phyloP scores from a whole-genome alignment of 805 yeast species.

The Millerago galiae region DNA sequence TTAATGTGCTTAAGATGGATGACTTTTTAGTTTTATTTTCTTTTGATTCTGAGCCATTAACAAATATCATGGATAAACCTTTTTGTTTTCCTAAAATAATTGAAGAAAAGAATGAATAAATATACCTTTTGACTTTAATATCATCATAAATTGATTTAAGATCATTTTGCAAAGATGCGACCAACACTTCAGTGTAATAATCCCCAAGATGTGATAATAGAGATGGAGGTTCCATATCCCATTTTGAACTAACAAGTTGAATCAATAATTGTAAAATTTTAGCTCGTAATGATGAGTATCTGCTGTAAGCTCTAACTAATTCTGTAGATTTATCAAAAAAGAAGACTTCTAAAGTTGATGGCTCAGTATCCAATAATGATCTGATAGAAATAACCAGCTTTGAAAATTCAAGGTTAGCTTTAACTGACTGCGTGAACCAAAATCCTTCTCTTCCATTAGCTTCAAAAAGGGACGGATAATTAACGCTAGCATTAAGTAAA shows the following conservation, averaged over 20 bases:
- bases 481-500: conserved; percentile 41
- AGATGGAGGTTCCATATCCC: conserved; percentile 66
- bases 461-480: conserved; percentile 30
- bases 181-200: conserved; percentile 50
- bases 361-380: conserved; percentile 37
- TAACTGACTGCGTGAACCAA: conserved; percentile 45
- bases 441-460: conserved; percentile 38
- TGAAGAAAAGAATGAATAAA: conserved; percentile 61
- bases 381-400: conserved; percentile 53
- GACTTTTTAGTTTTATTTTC: conserved; percentile 16
- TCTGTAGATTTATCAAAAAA: conserved; percentile 51
- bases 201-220: conserved; percentile 74
- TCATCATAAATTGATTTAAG: conserved; percentile 51
- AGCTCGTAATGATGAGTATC: conserved; percentile 40
- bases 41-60: conserved; percentile 43
- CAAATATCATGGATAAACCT: conserved; percentile 64
- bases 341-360: conserved; percentile 60
- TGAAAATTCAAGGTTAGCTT: conserved; percentile 47
- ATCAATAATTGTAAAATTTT: conserved; percentile 51
- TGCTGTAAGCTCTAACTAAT: conserved; percentile 52
- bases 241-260: conserved; percentile 46
- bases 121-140: conserved; percentile 42
- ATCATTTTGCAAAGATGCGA: conserved; percentile 55
- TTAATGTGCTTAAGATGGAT: conserved; percentile 51
- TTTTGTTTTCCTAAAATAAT: conserved; percentile 70